These are phyloP conservation scores for Selenicereus undatus DNA, from an alignment of 148 eudicot genomes.

Conservation along the genomic window DNA sequence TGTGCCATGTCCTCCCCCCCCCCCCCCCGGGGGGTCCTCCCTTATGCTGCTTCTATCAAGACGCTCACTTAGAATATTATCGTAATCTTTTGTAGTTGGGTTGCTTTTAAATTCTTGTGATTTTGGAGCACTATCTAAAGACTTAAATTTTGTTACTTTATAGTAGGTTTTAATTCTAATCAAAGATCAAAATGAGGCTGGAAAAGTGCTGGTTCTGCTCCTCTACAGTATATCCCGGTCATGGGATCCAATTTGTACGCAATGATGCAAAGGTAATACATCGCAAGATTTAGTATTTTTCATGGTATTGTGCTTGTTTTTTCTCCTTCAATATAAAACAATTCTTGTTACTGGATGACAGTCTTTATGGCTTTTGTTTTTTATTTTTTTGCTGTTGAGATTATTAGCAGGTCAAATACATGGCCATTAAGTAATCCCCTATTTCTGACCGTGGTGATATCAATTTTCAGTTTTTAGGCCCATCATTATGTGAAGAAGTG, in stretches of 20 bases:
- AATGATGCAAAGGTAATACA: constrained; percentile 77
- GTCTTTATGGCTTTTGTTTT: too few relatives aligned
- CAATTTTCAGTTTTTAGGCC: too few relatives aligned
- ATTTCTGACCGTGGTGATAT: not conserved
- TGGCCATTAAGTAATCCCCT: not conserved
- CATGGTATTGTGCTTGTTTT: not conserved
- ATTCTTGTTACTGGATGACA: too few relatives aligned
- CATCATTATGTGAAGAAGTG: not conserved
- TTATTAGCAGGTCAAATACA: too few relatives aligned
- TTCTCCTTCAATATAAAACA: not conserved
- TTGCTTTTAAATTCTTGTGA: not conserved
- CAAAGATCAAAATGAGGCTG: constrained; percentile 51
- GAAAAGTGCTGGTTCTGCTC: constrained; percentile 96
- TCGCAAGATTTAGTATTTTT: not conserved
- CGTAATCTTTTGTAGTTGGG: not conserved
- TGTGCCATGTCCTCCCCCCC: too few relatives aligned
- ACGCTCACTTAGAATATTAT: not conserved
- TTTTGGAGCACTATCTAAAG: not conserved
- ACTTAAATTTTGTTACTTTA: not conserved
- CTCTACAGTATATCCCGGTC: constrained; percentile 79
- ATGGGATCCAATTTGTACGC: constrained; percentile 64
- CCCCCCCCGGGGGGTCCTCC: too few relatives aligned
- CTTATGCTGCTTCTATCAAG: too few relatives aligned
- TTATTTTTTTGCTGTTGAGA: too few relatives aligned
- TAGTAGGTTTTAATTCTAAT: constrained; percentile 16